These are phyloP conservation scores for Pleurozium schreberi DNA, from an alignment of 225 moss, liverwort and hornwort species.

Conservation along the genomic window DNA sequence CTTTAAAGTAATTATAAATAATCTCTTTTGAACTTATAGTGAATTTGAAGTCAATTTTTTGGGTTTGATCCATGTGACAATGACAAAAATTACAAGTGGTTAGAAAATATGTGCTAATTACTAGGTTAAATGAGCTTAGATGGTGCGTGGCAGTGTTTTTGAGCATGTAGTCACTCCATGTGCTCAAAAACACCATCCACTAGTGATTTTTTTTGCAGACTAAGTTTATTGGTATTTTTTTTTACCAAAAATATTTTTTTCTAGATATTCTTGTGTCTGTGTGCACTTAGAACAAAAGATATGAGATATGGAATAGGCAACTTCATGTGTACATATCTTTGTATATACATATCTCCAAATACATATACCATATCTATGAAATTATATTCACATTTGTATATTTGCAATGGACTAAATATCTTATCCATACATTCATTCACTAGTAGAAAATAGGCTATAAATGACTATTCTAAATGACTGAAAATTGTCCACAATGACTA, in stretches of 20 bases:
- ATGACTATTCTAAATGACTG: too few species aligned
- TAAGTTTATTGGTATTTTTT: fast-evolving
- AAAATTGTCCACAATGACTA: too few species aligned
- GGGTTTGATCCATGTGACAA: not conserved
- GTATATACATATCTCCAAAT: too few species aligned
- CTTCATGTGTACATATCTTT: not conserved
- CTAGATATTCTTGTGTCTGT: fast-evolving
- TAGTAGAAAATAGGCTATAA: too few species aligned
- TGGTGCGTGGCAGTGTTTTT: not conserved
- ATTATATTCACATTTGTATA: fast-evolving
- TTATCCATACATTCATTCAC: too few species aligned
- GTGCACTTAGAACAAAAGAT: not conserved
- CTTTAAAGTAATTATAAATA: not conserved
- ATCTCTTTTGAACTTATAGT: not conserved
- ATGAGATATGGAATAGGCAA: not conserved
- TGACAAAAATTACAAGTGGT: not conserved
- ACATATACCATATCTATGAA: not conserved
- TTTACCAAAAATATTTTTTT: not conserved
- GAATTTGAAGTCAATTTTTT: not conserved
- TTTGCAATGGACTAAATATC: fast-evolving
- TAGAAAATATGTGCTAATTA: not conserved
- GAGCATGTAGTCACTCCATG: not conserved
- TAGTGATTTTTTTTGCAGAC: fast-evolving
- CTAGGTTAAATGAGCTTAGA: not conserved
- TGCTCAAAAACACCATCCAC: not conserved